Evolutionary conservation across 441 rosid genomes (phyloP).

Genomic region (Pelargonium fulgidum): DNA sequence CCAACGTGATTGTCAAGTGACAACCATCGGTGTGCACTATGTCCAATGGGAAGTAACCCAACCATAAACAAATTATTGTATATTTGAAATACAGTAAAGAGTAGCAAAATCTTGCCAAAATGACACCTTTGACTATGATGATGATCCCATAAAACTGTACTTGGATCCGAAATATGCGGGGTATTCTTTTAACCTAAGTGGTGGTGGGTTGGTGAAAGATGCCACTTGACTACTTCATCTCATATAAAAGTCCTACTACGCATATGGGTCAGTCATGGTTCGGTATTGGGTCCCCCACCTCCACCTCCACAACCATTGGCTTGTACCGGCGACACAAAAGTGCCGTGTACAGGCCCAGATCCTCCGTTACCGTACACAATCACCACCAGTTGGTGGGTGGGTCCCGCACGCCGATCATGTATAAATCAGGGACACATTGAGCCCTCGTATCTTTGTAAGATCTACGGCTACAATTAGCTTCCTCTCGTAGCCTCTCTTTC

Average conservation of each 20-base stretch:
- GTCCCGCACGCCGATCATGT: constrained; percentile 9
- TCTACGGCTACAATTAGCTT: constrained; percentile 43
- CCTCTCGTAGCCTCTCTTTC: constrained; percentile 22
- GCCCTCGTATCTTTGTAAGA: no score
- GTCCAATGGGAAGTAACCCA: no score
- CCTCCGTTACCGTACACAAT: neutral
- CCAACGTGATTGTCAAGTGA: no score
- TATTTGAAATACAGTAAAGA: no score
- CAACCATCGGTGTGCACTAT: no score
- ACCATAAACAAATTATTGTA: neutral
- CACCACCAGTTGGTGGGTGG: neutral
- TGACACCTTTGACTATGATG: neutral
- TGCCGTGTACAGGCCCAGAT: neutral
- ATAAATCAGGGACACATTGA: no score
- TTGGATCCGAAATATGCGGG: neutral
- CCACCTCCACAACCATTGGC: neutral
- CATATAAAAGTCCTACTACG: no score
- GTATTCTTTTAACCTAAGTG: neutral
- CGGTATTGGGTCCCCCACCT: neutral
- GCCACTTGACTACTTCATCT: neutral
- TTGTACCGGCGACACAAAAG: neutral
- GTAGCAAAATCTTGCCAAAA: neutral
- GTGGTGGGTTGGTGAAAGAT: constrained; percentile 19
- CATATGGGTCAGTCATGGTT: no score
- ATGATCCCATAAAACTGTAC: neutral